phyloP scores from a whole-genome alignment of 192 early-diverging fungal species.

The Borealophlyctis nickersoniae region DNA sequence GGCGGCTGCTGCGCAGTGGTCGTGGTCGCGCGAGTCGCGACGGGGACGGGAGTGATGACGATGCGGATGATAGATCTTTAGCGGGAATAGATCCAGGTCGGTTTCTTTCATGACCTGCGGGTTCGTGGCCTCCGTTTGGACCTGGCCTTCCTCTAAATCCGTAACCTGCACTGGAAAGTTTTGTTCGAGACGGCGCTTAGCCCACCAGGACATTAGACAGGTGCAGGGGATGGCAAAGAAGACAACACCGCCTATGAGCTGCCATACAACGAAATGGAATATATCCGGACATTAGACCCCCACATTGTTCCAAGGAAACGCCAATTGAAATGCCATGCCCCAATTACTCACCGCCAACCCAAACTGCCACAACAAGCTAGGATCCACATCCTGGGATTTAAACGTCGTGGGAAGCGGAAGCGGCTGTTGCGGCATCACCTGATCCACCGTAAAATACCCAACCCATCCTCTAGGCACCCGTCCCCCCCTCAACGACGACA shows the following conservation, averaged over 20 bases:
- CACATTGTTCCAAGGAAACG: too few species aligned
- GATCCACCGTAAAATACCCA: too few species aligned
- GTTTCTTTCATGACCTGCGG: conserved; percentile 1
- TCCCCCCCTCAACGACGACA: too few species aligned
- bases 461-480: too few species aligned
- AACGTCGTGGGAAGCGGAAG: background rate
- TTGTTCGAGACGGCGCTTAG: conserved; percentile 11
- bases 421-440: too few species aligned
- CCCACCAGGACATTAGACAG: conserved; percentile 26
- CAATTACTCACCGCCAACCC: conserved; percentile 25
- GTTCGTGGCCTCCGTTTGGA: too few species aligned
- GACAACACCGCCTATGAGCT: conserved; percentile 24
- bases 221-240: conserved; percentile 25
- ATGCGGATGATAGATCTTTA: background rate
- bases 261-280: too few species aligned
- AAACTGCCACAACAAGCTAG: conserved; percentile 27
- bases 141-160: background rate
- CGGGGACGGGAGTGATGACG: background rate
- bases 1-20: background rate
- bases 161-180: too few species aligned
- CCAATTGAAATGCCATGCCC: too few species aligned
- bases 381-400: background rate
- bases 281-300: too few species aligned
- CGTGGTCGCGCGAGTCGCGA: background rate
- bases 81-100: conserved; percentile 6